phyloP scores from a whole-genome alignment of 768 basidiomycete species.

The Leucosporidium scottii region DNA sequence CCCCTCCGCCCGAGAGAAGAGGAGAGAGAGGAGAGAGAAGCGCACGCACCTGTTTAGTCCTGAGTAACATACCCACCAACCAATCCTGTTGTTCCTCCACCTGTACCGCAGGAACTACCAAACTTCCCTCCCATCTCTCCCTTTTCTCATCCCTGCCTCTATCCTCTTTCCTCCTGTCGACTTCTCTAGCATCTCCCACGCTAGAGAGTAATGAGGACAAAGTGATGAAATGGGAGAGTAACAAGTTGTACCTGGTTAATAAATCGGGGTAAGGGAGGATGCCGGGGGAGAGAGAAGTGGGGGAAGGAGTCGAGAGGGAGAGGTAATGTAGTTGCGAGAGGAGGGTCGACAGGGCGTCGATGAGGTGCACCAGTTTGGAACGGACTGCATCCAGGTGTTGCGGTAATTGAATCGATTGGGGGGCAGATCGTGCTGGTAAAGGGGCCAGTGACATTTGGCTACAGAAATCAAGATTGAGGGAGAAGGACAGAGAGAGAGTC shows the following conservation, averaged over 20 bases:
- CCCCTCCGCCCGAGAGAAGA: neutral
- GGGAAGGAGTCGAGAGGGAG: constrained; percentile 6
- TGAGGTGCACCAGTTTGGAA: constrained; percentile 24
- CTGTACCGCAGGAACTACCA: constrained; percentile 11
- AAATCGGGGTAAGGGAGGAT: constrained; percentile 19
- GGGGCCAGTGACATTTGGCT: no score
- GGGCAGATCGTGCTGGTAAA: no score
- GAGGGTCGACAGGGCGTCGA: constrained; percentile 22
- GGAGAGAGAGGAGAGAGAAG: neutral
- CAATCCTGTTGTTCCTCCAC: constrained; percentile 32
- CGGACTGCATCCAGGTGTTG: constrained; percentile 21
- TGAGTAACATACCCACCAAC: constrained; percentile 25
- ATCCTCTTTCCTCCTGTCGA: neutral
- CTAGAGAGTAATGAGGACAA: constrained; percentile 6
- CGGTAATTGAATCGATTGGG: neutral
- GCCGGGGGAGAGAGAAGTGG: constrained; percentile 10
- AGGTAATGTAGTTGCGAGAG: constrained; percentile 19
- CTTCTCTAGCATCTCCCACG: neutral
- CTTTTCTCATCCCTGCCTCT: constrained; percentile 10
- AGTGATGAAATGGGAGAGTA: constrained; percentile 14
- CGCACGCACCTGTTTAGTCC: constrained; percentile 27
- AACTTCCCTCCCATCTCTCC: constrained; percentile 22
- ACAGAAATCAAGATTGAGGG: no score
- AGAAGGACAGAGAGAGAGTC: no score
- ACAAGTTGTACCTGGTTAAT: constrained; percentile 14